Percentiles rank a stretch among this genome's conserved stretches.
Evolutionary conservation across 805 yeast species (phyloP).

Genomic region (Pichia phayaonensis): DNA sequence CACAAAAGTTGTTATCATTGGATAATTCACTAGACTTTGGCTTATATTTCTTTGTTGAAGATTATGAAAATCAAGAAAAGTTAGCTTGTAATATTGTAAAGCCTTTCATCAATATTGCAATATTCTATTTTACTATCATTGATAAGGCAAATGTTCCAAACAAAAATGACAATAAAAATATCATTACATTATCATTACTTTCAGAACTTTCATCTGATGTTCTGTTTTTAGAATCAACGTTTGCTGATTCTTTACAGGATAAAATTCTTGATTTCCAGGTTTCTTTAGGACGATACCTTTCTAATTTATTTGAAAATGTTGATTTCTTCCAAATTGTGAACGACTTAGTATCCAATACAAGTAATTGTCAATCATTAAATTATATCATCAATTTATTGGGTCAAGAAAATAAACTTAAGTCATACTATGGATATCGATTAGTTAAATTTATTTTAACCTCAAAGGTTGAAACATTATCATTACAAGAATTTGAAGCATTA

Average conservation of each 20-base stretch:
- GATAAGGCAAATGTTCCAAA: neutral
- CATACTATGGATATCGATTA: conserved; percentile 31
- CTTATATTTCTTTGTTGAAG: conserved; percentile 12
- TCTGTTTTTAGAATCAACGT: conserved; percentile 2
- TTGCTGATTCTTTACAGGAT: conserved; percentile 3
- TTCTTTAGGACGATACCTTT: neutral
- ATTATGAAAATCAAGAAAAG: neutral
- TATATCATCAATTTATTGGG: neutral
- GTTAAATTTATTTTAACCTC: conserved; percentile 26
- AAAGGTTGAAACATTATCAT: conserved; percentile 21
- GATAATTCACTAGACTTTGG: conserved; percentile 22
- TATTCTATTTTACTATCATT: conserved; percentile 5
- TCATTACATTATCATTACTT: conserved; percentile 30
- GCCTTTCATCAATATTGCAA: conserved; percentile 1
- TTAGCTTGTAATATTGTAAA: neutral
- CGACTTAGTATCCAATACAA: neutral
- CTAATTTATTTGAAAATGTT: neutral
- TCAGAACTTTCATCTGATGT: conserved; percentile 27
- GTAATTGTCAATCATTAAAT: neutral
- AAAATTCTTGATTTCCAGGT: conserved; percentile 10
- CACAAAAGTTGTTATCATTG: conserved; percentile 13
- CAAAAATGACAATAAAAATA: conserved; percentile 15
- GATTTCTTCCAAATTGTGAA: neutral
- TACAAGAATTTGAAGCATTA: conserved; percentile 16
- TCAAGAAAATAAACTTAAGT: conserved; percentile 3